A percentile compares a stretch with the other conserved stretches of the same genome.
Evolutionary conservation across 1,139 yeast genomes (phyloP).

Genomic region (Hemisphaericaspora subhashii): DNA sequence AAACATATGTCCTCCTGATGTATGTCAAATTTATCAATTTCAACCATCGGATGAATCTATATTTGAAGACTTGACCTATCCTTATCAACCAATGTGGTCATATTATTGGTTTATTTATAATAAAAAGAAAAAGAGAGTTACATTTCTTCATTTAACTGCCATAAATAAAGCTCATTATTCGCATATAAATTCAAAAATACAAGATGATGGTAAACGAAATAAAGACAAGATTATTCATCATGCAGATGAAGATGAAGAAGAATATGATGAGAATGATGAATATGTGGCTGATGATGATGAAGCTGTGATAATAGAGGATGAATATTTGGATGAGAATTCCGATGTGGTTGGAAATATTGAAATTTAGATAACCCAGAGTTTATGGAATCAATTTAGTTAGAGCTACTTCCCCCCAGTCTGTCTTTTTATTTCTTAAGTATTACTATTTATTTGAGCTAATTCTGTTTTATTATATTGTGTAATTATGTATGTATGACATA

Average conservation of each 20-base stretch:
- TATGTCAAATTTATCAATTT: constrained; percentile 75
- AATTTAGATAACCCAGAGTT: too few relatives aligned
- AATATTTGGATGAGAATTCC: constrained; percentile 21
- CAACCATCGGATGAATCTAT: constrained; percentile 79
- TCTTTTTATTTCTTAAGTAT: neutral
- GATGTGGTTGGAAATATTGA: constrained; percentile 42
- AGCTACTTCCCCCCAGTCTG: neutral
- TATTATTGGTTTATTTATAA: constrained; percentile 91
- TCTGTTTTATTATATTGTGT: neutral
- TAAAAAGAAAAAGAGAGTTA: constrained; percentile 87
- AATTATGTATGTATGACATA: neutral
- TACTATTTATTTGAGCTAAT: neutral
- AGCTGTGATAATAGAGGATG: constrained; percentile 29
- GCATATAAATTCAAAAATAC: constrained; percentile 25
- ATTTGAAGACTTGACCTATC: constrained; percentile 63
- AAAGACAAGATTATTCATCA: constrained; percentile 11
- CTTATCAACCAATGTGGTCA: constrained; percentile 84
- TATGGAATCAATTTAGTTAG: too few relatives aligned
- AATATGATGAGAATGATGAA: constrained; percentile 20
- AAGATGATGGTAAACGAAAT: constrained; percentile 8
- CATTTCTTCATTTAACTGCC: constrained; percentile 65
- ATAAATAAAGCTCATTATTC: constrained; percentile 44
- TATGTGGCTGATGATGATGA: constrained; percentile 30
- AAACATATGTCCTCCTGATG: constrained; percentile 31
- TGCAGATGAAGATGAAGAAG: constrained; percentile 20